Base-by-base conservation (phyloP, 257 asterid genomes). In the Solanum verrucosum region DNA sequence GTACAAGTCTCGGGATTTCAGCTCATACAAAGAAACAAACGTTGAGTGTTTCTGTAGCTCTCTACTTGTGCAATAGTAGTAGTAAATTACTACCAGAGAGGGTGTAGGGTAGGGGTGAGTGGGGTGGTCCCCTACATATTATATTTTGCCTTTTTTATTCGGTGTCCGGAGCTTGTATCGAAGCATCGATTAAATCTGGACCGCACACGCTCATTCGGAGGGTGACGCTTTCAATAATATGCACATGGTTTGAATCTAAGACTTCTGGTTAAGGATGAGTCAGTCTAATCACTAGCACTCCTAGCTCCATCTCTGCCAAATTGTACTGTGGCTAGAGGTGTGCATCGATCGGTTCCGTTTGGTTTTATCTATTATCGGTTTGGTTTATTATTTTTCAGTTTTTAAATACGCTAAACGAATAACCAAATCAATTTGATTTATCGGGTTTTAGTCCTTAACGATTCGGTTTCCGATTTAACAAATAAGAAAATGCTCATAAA, bases 1-100 rank as follows among this genome's bases (percentile, higher is more conserved):
- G 82, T 84, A 89, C 87, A 89, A 85, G 84, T 93, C 92, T 94
- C 90, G 94, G 95, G 96, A 93, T 93, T 91, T 89, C 92, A 89
- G 93, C 94, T 87, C 73, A 85, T 72, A 86, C 67, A 71, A 84
- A 34, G 84, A 65, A 56, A 38, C 21, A 77, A 77, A 90, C 92
- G 81, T 87, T 73, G 86, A 90, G 92, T 91, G 92, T 78, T 88
- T 90, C 92, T 92, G 92, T 91, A 90, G 93, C 90, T 90, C 91
- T 91, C 92, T 92, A 87, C 87, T 88, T 90, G 95, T 93, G 92
- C 89, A 89, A 91, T 88, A 93, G 94, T 92, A 85, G 93, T 93
- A 85, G 84, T 78, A 38, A 63, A 60, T 25, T 27, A 67, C 13
- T 6, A 38, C n/a, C 21, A 9, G 60, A 6, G 14, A 21, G 29